Base-by-base conservation (phyloP, 2,329 filamentous ascomycete genomes). In the Bipolaris oryzae region DNA sequence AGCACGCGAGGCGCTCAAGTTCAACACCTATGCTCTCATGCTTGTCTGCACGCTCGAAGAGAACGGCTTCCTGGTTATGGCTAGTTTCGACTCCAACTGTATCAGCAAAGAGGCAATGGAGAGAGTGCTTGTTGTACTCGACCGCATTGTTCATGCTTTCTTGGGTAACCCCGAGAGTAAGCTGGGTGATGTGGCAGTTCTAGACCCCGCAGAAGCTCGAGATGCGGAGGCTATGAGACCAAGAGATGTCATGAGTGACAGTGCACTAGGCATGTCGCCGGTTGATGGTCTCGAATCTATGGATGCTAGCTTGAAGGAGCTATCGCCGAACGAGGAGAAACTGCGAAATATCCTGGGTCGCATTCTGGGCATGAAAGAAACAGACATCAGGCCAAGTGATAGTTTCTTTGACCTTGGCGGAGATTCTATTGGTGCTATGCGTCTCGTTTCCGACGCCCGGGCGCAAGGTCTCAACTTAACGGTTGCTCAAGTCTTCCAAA, bases 61-160 rank as follows among this genome's bases (percentile, higher is more conserved):
- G 2, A 77, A 80, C 57, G 81, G 83, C 1, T 84, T 89, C 67
- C 72, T 83, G 15, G 77, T 87, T 53, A 87, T 86, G 77, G 85
- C 86, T 0, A 87, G 86, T 64, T 88, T 88, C 64, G 86, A 89
- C 66, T 85, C 85, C 20, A 82, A 82, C n/a, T 81, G 82, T 0
- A 81, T 89, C 16, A 77, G 77, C 16, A 78, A 76, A 31, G 73
- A 76, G 21, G 79, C 81, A 16, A 84, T 87, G 75, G 76, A 86
- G 63, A 77, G 79, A 31, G 82, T 83, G 3, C 75, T 87, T 20
- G 69, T 76, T 1, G 81, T 85, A 50, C 78, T 89, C 20, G 80
- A 80, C 33, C 74, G 77, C 3, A 79, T 84, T n/a, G 79, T 81
- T 0, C 77, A 79, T 39, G 74, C 81, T 20, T 77, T 89, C 21